Conservation (phyloP, 169 alveolate species). For the Plasmodium gallinaceum region DNA sequence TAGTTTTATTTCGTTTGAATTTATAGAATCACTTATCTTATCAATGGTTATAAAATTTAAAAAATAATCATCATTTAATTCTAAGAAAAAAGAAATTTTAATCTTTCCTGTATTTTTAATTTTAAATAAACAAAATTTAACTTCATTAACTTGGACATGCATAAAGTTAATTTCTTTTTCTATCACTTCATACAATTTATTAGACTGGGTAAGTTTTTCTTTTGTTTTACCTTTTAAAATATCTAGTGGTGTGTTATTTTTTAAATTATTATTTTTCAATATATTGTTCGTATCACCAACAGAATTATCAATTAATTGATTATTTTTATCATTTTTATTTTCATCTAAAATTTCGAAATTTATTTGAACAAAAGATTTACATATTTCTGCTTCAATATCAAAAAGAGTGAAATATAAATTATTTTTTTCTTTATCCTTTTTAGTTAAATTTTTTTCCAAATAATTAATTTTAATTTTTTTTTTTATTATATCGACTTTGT, state of each 20-base stretch:
- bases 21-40: conserved; percentile 23
- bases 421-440: conserved; percentile 19
- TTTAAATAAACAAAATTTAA: conserved; percentile 47
- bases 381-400: conserved; percentile 43
- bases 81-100: conserved; percentile 22
- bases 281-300: neutral
- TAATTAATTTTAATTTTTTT: conserved; percentile 54
- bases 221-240: conserved; percentile 7
- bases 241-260: neutral
- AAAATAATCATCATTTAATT: conserved; percentile 46
- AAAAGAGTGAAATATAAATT: conserved; percentile 18
- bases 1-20: conserved; percentile 53
- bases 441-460: conserved; percentile 19
- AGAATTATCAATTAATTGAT: neutral
- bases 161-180: conserved; percentile 44
- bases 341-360: conserved; percentile 32
- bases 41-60: conserved; percentile 43
- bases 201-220: neutral
- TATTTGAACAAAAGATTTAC: conserved; percentile 51
- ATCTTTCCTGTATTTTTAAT: conserved; percentile 70
- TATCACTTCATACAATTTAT: conserved; percentile 7
- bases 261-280: neutral
- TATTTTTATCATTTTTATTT: neutral
- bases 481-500: conserved; percentile 11
- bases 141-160: conserved; percentile 49